Evolutionary conservation across 148 eudicot species (phyloP).

Genomic region (Diospyros kaki): DNA sequence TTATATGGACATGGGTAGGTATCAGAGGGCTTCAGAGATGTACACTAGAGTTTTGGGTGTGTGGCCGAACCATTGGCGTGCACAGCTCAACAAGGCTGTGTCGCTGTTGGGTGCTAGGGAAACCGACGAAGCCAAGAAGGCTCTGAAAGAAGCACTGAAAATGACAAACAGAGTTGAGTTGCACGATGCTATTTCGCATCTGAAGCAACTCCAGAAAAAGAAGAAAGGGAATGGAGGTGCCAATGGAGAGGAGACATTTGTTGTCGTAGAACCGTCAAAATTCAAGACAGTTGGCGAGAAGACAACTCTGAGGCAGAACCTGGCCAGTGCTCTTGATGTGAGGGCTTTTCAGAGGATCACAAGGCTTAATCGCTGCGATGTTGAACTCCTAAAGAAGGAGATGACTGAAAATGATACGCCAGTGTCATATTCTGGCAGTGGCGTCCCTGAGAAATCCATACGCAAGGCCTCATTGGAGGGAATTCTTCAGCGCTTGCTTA

Average conservation of each 20-base stretch:
- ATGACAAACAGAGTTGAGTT: conserved; percentile 97
- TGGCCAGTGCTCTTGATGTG: conserved; percentile 77
- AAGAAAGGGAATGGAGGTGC: conserved; percentile 63
- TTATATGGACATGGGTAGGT: conserved; percentile 97
- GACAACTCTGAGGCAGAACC: conserved; percentile 67
- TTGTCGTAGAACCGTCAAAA: conserved; percentile 57
- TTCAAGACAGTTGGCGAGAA: conserved; percentile 72
- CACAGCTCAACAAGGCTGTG: conserved; percentile 90
- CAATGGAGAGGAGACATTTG: conserved; percentile 66
- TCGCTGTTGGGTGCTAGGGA: conserved; percentile 95
- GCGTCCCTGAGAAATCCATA: conserved; percentile 76
- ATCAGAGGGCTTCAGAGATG: conserved; percentile 98
- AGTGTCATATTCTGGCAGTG: conserved; percentile 73
- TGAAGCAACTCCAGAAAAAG: conserved; percentile 94
- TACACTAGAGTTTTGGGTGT: conserved; percentile 87
- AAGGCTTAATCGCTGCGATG: conserved; percentile 75
- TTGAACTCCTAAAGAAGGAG: conserved; percentile 69
- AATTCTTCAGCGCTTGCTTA: conserved; percentile 60
- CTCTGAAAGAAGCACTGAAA: conserved; percentile 89
- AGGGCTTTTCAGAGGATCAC: conserved; percentile 88
- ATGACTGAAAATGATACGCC: conserved; percentile 73
- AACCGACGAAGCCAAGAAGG: conserved; percentile 88
- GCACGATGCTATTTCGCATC: conserved; percentile 87
- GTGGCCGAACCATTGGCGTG: conserved; percentile 96
- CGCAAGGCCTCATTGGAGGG: conserved; percentile 89